Evolutionary conservation across 805 yeast species (phyloP), one percentile per base, ranked within the genome.

Genomic region (Monosporozyma solicola): DNA sequence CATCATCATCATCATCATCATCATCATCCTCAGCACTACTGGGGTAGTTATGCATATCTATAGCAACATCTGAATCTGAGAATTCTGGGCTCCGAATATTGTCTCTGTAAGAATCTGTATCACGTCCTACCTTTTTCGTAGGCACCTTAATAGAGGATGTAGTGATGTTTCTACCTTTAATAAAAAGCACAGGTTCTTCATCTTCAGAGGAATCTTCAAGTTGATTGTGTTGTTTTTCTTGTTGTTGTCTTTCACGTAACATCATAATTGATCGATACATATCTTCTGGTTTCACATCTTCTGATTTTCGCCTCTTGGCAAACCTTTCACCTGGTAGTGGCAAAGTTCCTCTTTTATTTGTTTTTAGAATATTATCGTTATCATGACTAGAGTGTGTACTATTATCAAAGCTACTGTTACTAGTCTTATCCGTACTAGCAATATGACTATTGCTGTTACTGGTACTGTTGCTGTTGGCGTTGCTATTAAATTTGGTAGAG

Each of bases 261-360:
- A 90, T 82, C 44, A 89, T 83, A 59, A 90, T 85, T 3, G 96
- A 89, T 72, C 84, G 76, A 65, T 76, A 84, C 82, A 90, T 84
- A 63, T 91, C 97, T 49, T 85, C 80, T 1, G 97, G 96, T 35
- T 85, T 83, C 11, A 87, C 72, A 24, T 82, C 79, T n/a, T 69
- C 51, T 11, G 73, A 65, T 59, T 57, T 70, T 66, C 61, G 68
- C 60, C 62, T 66, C 10, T 62, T 60, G 1, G 56, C 65, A 51
- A 72, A 55, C 59, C 63, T 63, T 54, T 73, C 74, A 3, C 63
- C 46, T 13, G 46, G 46, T 43, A 20, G n/a, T 43, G n/a, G 46
- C 25, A 43, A 43, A 22, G 16, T 24, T 20, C 20, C 31, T 16
- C 31, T 13, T 33, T 47, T 32, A 24, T 20, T 47, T 27, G 41